Evolutionary conservation across 2,329 filamentous ascomycete species (phyloP).

Genomic region (Lasiodiplodia sp.): DNA sequence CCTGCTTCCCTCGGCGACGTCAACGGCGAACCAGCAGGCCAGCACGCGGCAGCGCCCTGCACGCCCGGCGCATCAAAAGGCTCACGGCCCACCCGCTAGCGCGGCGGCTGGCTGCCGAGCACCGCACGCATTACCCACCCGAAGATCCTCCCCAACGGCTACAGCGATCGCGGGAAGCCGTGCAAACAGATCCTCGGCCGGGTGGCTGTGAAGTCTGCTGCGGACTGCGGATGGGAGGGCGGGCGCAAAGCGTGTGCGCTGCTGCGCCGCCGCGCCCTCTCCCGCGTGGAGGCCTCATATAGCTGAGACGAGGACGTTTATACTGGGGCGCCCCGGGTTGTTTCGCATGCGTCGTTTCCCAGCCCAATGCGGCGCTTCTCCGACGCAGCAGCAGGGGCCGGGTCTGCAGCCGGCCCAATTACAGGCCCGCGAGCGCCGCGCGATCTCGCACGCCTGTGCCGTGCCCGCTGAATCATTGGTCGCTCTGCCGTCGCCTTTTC

Average conservation of each 20-base stretch:
- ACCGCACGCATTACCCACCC: conserved; percentile 6
- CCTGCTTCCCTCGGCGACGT: conserved; percentile 1
- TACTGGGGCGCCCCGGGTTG: conserved; percentile 20
- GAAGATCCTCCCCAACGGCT: conserved; percentile 23
- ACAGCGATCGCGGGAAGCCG: conserved; percentile 23
- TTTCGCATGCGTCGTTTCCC: conserved; percentile 22
- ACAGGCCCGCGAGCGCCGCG: not conserved
- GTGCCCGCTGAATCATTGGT: conserved; percentile 22
- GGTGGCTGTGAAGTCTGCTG: not conserved
- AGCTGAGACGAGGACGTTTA: conserved; percentile 21
- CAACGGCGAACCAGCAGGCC: conserved; percentile 4
- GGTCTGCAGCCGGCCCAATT: conserved; percentile 2
- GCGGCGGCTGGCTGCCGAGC: conserved; percentile 2
- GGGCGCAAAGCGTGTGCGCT: not conserved
- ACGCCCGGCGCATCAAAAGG: conserved; percentile 11
- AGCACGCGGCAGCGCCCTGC: conserved; percentile 17
- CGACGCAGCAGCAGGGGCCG: conserved; percentile 15
- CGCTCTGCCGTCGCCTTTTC: conserved; percentile 24
- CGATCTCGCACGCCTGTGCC: conserved; percentile 20
- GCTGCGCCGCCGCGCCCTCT: conserved; percentile 12
- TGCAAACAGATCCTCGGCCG: conserved; percentile 11
- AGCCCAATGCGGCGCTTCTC: conserved; percentile 6
- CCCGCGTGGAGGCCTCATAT: conserved; percentile 7
- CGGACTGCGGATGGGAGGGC: conserved; percentile 3
- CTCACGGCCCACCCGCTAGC: conserved; percentile 19